Evolutionary conservation across 2,329 filamentous ascomycete species (phyloP), one percentile per base, ranked within the genome.

Genomic region (Diaporthe citri): DNA sequence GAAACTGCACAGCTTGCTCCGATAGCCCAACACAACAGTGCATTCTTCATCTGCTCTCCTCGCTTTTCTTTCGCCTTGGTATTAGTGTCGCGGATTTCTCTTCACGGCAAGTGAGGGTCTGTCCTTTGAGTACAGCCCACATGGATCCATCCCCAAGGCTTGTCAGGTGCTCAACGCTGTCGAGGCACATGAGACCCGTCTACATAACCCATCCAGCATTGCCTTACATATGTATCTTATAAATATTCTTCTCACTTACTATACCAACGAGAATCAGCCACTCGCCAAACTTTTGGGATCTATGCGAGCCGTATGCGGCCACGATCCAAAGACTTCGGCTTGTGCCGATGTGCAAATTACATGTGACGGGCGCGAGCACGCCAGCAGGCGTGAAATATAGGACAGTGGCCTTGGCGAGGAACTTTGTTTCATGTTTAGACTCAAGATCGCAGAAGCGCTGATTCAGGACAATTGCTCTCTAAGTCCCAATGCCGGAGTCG

Each of bases 361-460:
- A 22, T 34, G 8, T 55, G 64, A 28, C 34, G 28, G 34, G 13
- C 31, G 46, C 10, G 46, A 52, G 31, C 64, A 67, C 46, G 64
- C 28, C 64, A 41, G 64, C 46, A 41, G 34, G n/a, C 64, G 46
- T 28, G 31, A 46, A 55, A 28, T 41, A 41, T 55, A 55, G 46
- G 25, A 39, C n/a, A 41, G n/a, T 39, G 3, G 46, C 15, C 64
- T 69, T 69, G 64, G 48, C 64, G n/a, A 28, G 34, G 28, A 69
- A 31, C 34, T 55, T 28, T 55, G 64, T 69, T 55, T 69, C 52
- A 60, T 57, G 51, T 62, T 72, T 56, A 62, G 46, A 67, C 67
- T 43, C 22, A 22, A 36, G 51, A 36, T 36, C 46, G n/a, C 71
- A 31, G 20, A 51, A 39, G 46, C 28, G 60, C 60, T 56, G 25